phyloP scores from a whole-genome alignment of 73 alveolate genomes.

The Symbiodinium pilosum region DNA sequence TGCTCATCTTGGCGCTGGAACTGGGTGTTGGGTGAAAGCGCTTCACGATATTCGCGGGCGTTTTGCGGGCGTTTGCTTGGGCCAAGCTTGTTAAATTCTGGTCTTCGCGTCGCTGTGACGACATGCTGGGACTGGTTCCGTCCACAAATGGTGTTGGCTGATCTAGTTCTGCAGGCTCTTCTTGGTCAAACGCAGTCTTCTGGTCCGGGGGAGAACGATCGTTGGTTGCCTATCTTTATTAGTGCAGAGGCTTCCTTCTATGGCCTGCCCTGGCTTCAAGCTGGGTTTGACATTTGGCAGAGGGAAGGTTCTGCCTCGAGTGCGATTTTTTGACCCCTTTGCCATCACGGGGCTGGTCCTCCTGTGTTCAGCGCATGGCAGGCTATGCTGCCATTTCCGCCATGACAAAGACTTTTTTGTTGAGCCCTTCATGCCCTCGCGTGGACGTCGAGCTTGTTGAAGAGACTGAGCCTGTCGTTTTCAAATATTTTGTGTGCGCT shows the following conservation, averaged over 20 bases:
- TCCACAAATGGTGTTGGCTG: neutral
- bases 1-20: slow-evolving; percentile 38
- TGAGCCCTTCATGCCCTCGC: neutral
- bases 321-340: slow-evolving; percentile 5
- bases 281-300: neutral
- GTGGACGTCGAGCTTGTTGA: neutral
- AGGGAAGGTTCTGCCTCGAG: neutral
- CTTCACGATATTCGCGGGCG: neutral
- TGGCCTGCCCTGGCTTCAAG: neutral
- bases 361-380: neutral
- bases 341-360: neutral
- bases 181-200: neutral
- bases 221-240: slow-evolving; percentile 32
- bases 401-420: neutral
- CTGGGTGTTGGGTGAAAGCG: neutral
- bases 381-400: neutral
- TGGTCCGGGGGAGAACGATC: slow-evolving; percentile 37
- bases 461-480: neutral
- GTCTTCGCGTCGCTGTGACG: slow-evolving; percentile 25
- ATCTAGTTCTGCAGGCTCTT: neutral
- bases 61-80: slow-evolving; percentile 26
- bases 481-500: neutral
- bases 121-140: neutral
- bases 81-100: slow-evolving; percentile 48
- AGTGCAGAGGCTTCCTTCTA: neutral